Evolutionary conservation across 441 rosid genomes (phyloP), one percentile per base, ranked within the genome.

Genomic region (Dalechampia spathulata): DNA sequence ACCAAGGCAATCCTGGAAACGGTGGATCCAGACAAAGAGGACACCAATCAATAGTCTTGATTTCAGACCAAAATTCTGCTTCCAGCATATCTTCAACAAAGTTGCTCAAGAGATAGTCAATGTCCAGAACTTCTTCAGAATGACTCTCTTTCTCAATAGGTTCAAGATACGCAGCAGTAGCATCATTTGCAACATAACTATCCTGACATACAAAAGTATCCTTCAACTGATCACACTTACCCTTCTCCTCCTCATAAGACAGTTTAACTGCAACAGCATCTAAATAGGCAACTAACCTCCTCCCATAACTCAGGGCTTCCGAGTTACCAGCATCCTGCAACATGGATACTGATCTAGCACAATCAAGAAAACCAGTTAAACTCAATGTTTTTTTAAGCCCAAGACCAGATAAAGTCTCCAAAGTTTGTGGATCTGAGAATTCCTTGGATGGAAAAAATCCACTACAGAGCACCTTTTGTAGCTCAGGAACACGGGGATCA

Each of bases 401-500:
- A 69, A 89, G 86, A 67, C 63, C 65, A 40, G 83, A 83, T 67
- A 93, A 80, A 45, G 76, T 76, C 64, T 89, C 96, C 76, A 93
- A 72, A 64, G 69, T 75, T 71, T 82, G 84, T 66, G 90, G 82
- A 70, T 89, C 83, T 38, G 77, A 79, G 72, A 93, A 93, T 61
- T 77, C 72, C 54, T 77, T 78, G 50, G 93, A 79, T 67, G 99
- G 99, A 69, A 93, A 93, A 75, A 82, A 93, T 21, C 83, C 87
- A 72, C 65, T 69, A 57, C 85, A 87, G 49, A 93, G 93, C 75
- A 90, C 47, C 66, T 77, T 79, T 26, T 61, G 75, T 54, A 85
- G 81, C 71, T 73, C 88, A 75, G 85, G 83, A 62, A 85, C 71
- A 28, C 93, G 93, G 69, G 99, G 99, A 79, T 93, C 99, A 55